Evolutionary conservation across 305 asterid species (phyloP).

Genomic region (Rubia balearica): DNA sequence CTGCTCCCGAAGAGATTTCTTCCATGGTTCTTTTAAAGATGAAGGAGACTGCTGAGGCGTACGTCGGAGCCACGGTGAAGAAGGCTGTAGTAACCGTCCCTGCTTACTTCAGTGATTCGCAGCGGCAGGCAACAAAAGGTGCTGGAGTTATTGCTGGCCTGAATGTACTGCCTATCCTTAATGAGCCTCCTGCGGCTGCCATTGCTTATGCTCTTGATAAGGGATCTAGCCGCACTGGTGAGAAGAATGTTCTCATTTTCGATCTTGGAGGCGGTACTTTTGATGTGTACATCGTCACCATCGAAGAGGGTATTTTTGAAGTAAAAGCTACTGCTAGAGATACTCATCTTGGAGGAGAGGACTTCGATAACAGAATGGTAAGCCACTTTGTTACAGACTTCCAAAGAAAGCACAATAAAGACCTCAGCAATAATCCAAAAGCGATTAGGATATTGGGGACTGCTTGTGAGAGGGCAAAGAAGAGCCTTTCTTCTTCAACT

Average conservation of each 20-base stretch:
- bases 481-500: not conserved
- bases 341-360: not conserved
- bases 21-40: slow-evolving; percentile 15
- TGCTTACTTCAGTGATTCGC: slow-evolving; percentile 13
- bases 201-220: slow-evolving; percentile 19
- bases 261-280: too few species aligned
- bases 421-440: not conserved
- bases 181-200: slow-evolving; percentile 16
- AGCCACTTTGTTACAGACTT: not conserved
- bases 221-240: not conserved
- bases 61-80: slow-evolving; percentile 11
- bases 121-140: slow-evolving; percentile 14
- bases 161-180: slow-evolving; percentile 12
- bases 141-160: slow-evolving; percentile 14
- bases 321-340: slow-evolving; percentile 12
- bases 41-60: slow-evolving; percentile 16
- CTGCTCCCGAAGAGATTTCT: slow-evolving; percentile 18
- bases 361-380: not conserved
- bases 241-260: slow-evolving; percentile 3
- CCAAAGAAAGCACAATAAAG: not conserved
- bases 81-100: slow-evolving; percentile 12
- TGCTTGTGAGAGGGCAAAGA: not conserved
- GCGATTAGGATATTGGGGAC: not conserved
- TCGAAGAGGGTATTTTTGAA: slow-evolving; percentile 8
- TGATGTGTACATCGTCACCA: slow-evolving; percentile 16